Base-by-base conservation (phyloP, 805 yeast genomes). In the Yarrowia sp. region DNA sequence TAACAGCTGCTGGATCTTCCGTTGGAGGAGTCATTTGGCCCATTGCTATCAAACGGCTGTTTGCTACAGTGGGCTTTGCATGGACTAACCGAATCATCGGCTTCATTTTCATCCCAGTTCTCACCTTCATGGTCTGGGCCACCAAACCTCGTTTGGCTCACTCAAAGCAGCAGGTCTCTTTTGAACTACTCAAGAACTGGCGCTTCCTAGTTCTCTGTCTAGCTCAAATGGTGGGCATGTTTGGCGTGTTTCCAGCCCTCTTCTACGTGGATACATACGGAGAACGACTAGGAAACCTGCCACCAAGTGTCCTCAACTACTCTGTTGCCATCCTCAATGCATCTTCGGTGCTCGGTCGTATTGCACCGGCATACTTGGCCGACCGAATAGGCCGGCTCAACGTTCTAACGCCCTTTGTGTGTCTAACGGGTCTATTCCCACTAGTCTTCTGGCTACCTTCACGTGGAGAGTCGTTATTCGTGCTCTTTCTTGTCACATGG, bases 71-170 rank as follows among this genome's bases (percentile, higher is more conserved):
- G 16, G 89, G 89, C 0, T 86, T 83, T 73, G 79, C 78, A 12
- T 86, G 88, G 88, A 82, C 86, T 3, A 79, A 84, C 50, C 78
- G 89, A 58, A 77, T 81, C 12, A 75, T 85, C 63, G 85, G 85
- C 0, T 81, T 86, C 71, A 74, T 85, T 19, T 73, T 71, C 65
- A 59, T 72, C n/a, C 72, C 72, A 8, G 16, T 69, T 9, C 56
- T 69, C 32, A 11, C 41, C 2, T 67, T 69, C 41, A 46, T 56
- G 36, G 63, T 42, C 35, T 56, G 50, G 63, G 70, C 70, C 3
- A 65, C 69, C 15, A 58, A 67, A 12, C 53, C 64, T 14, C 58
- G 71, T 11, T 41, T 69, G 8, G 46, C 48, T 8, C 65, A 59
- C 35, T 32, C 68, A 32, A n/a, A 42, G 38, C 35, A 48, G 12